Conservation (phyloP, 225 moss, liverwort and hornwort species). For the Anthoceros angustus region DNA sequence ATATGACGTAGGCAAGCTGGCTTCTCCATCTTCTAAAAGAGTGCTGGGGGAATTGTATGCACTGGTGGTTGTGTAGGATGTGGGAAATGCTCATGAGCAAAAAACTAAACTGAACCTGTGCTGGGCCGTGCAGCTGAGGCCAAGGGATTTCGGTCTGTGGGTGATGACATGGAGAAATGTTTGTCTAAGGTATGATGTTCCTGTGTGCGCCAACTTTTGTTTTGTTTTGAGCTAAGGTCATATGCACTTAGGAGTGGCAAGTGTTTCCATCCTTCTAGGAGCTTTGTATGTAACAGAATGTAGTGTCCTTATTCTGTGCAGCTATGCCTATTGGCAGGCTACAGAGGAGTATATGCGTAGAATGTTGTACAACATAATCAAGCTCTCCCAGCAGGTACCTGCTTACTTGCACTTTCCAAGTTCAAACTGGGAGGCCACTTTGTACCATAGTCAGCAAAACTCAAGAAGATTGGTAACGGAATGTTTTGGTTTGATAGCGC, state of each 20-base stretch:
- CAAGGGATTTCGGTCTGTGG: conserved; percentile 48
- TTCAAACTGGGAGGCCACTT: not conserved
- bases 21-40: not conserved
- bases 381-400: conserved; percentile 75
- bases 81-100: not conserved
- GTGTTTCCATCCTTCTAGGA: not conserved
- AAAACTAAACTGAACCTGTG: not conserved
- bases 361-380: conserved; percentile 78
- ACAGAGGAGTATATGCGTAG: conserved; percentile 82
- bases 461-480: not conserved
- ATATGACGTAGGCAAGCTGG: conserved; percentile 39
- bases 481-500: conserved; percentile 36
- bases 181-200: conserved; percentile 56
- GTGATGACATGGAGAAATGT: conserved; percentile 83
- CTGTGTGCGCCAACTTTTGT: not conserved
- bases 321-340: conserved; percentile 32
- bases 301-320: not conserved
- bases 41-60: not conserved
- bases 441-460: not conserved
- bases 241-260: not conserved
- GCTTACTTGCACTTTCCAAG: not conserved
- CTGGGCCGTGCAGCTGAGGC: conserved; percentile 42
- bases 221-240: not conserved
- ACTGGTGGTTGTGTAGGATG: not conserved
- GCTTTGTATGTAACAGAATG: not conserved